Conservation (phyloP, 2,329 filamentous ascomycete species). For the Trichoderma citrinoviride region DNA sequence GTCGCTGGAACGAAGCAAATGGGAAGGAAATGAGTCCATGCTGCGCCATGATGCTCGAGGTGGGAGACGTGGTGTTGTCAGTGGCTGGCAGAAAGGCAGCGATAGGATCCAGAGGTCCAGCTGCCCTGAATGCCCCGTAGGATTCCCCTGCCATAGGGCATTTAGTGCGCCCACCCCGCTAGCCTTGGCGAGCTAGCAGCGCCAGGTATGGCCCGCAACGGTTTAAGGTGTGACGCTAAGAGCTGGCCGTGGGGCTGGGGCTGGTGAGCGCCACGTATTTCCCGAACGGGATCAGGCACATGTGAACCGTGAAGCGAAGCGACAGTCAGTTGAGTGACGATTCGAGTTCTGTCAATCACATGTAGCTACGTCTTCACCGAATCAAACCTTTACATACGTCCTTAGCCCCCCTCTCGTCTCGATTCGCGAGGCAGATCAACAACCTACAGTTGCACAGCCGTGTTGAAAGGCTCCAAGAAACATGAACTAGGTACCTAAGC, state of each 20-base stretch:
- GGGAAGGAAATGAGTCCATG: background rate
- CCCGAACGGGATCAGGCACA: background rate
- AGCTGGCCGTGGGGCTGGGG: background rate
- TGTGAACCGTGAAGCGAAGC: background rate
- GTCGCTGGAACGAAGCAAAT: background rate
- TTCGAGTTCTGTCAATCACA: background rate
- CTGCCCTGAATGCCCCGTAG: constrained; percentile 14
- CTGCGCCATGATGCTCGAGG: constrained; percentile 1
- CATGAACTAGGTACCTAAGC: no score
- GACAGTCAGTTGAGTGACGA: background rate
- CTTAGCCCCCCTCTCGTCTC: no score
- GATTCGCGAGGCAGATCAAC: no score
- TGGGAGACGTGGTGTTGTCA: background rate
- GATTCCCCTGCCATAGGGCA: background rate
- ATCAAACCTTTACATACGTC: background rate
- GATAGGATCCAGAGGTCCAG: background rate
- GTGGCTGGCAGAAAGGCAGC: background rate
- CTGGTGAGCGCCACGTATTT: constrained; percentile 7
- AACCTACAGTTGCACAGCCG: no score
- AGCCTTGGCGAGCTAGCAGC: constrained; percentile 1
- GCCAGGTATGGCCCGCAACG: constrained; percentile 12
- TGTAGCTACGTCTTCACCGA: background rate
- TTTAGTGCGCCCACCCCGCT: constrained; percentile 1
- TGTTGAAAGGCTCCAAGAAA: no score
- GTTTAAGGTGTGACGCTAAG: background rate